These are phyloP conservation scores for Penicillium sp. DNA, from an alignment of 2,329 filamentous ascomycete genomes.

Conservation along the genomic window DNA sequence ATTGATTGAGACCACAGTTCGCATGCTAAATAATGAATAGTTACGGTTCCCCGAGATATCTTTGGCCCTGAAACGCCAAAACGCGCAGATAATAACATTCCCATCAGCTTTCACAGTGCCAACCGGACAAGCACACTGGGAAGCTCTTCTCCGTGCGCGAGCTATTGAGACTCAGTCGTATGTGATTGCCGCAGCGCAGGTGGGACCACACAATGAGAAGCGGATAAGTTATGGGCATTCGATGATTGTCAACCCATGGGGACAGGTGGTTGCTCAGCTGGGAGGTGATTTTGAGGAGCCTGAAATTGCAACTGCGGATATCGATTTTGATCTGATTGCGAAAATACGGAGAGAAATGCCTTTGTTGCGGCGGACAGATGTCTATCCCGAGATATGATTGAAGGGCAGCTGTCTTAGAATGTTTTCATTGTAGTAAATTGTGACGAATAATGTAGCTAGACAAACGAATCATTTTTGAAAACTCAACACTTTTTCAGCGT, in stretches of 20 bases:
- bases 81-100: slow-evolving; percentile 75
- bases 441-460: not conserved
- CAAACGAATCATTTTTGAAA: not conserved
- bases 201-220: slow-evolving; percentile 69
- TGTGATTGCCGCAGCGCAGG: slow-evolving; percentile 81
- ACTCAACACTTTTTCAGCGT: not conserved
- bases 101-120: slow-evolving; percentile 87
- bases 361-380: slow-evolving; percentile 52
- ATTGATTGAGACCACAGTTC: not conserved
- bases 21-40: slow-evolving; percentile 24
- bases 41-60: slow-evolving; percentile 76
- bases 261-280: slow-evolving; percentile 65
- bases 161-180: slow-evolving; percentile 89
- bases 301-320: slow-evolving; percentile 49
- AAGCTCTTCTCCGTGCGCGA: slow-evolving; percentile 68
- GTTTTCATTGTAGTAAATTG: not conserved
- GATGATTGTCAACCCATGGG: slow-evolving; percentile 85
- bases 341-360: slow-evolving; percentile 56
- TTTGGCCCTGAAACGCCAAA: slow-evolving; percentile 60
- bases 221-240: slow-evolving; percentile 80
- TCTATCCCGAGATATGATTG: slow-evolving; percentile 44
- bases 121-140: slow-evolving; percentile 84
- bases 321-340: slow-evolving; percentile 51
- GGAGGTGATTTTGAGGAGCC: slow-evolving; percentile 43
- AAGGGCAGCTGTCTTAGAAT: not conserved